Percentiles rank a stretch among this genome's conserved stretches.
These are phyloP conservation scores for Puccinia sorghi DNA, from an alignment of 1,284 basidiomycete species.

Conservation along the genomic window DNA sequence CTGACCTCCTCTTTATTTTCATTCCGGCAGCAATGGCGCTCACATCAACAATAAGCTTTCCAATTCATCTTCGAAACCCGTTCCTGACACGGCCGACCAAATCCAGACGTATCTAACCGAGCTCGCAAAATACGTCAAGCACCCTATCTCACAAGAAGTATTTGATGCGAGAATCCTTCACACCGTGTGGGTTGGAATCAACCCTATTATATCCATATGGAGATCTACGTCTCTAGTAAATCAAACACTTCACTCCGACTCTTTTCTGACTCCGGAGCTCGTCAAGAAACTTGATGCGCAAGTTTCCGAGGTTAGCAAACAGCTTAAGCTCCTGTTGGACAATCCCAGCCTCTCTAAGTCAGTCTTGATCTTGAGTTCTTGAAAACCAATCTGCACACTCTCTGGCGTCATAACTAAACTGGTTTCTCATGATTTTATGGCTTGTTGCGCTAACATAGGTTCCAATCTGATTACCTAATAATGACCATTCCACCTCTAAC, in stretches of 20 bases:
- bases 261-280: not conserved
- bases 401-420: not conserved
- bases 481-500: conserved; percentile 29
- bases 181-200: conserved; percentile 41
- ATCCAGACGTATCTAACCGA: conserved; percentile 30
- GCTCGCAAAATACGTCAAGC: conserved; percentile 7
- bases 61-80: not conserved
- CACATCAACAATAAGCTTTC: conserved; percentile 43
- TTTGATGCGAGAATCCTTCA: conserved; percentile 21
- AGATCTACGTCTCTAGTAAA: not conserved
- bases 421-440: not conserved
- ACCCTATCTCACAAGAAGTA: not conserved
- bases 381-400: not conserved
- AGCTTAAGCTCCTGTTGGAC: not conserved
- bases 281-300: not conserved
- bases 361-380: not conserved
- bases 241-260: not conserved
- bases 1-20: not conserved
- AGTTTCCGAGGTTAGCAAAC: conserved; percentile 12
- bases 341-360: conserved; percentile 11
- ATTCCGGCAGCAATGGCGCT: conserved; percentile 38
- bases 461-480: conserved; percentile 15
- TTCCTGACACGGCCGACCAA: conserved; percentile 37
- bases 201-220: conserved; percentile 27
- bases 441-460: not conserved